Evolutionary conservation across 2,329 filamentous ascomycete genomes (phyloP).

Genomic region (Onygenales sp.): DNA sequence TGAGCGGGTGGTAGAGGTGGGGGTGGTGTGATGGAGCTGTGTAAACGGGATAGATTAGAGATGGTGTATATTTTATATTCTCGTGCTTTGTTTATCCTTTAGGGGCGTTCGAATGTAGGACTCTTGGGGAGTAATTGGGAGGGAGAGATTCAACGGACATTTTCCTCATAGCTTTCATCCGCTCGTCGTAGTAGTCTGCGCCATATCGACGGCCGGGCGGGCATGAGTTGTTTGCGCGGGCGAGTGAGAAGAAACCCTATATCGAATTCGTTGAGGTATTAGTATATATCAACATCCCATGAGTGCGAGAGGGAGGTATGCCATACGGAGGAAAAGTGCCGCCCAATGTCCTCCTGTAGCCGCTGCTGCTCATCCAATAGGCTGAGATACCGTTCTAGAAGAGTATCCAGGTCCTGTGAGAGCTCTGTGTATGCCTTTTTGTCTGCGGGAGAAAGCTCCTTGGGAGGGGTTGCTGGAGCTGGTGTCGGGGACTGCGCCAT

Average conservation of each 20-base stretch:
- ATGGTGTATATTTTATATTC: too few relatives aligned
- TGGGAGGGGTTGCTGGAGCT: conserved; percentile 14
- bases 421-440: conserved; percentile 17
- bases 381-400: conserved; percentile 34
- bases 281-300: not conserved
- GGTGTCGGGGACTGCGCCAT: conserved; percentile 11
- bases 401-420: conserved; percentile 26
- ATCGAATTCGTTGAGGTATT: not conserved
- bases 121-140: too few relatives aligned
- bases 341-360: conserved; percentile 28
- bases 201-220: conserved; percentile 37
- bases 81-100: too few relatives aligned
- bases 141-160: conserved; percentile 20
- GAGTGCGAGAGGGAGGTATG: not conserved
- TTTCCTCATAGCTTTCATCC: conserved; percentile 39
- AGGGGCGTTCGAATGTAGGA: too few relatives aligned
- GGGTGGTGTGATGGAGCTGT: too few relatives aligned
- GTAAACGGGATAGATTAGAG: too few relatives aligned
- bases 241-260: conserved; percentile 40
- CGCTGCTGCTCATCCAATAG: conserved; percentile 35
- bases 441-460: conserved; percentile 8
- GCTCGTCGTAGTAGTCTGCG: conserved; percentile 40
- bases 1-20: too few relatives aligned
- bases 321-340: conserved; percentile 30
- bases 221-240: conserved; percentile 40